Base-by-base conservation (phyloP, 805 yeast genomes). In the Saccharomycopsis fibuligera region DNA sequence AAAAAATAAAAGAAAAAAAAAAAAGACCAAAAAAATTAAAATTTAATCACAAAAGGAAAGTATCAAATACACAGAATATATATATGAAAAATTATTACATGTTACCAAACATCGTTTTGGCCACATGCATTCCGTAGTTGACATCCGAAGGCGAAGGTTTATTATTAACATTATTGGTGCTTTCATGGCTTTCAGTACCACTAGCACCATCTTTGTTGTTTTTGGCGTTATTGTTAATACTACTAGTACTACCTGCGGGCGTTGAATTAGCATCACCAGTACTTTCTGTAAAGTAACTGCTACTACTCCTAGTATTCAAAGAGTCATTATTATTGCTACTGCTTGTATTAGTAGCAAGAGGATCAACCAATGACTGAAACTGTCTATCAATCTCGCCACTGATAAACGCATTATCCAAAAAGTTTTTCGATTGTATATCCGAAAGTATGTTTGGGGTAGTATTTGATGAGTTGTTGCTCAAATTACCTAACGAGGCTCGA, bases 51-150 rank as follows among this genome's bases (percentile, higher is more conserved):
- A 29, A 29, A 29, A 29, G 12, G 8, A 9, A 29, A 12, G 12
- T 29, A 29, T 9, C 8, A 29, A 9, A 9, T 12, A 9, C 8
- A 8, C 8, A 9, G 12, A 8, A 17, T 35, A 35, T n/a, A 35
- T 35, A 10, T n/a, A 35, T 35, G 9, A 6, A 35, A 10, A 35
- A 27, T 27, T 27, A 31, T 19, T 35, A 31, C 14, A 10, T 19
- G 22, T 35, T 33, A 24, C 52, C 49, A 38, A 49, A 49, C 52
- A 49, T 49, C 45, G 39, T 44, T 27, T 39, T 44, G n/a, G 52
- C 52, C 4, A 49, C 30, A 10, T 40, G 45, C 31, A 49, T 37
- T 10, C 52, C 52, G 19, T 49, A 49, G 30, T 35, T 42, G 24
- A 41, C 41, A 5, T 47, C 50, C 4, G 39, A 40, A 16, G 45